Percentiles rank a stretch among this genome's conserved stretches.
phyloP scores from a whole-genome alignment of 192 early-diverging fungal genomes.

The Linnemannia zychae region DNA sequence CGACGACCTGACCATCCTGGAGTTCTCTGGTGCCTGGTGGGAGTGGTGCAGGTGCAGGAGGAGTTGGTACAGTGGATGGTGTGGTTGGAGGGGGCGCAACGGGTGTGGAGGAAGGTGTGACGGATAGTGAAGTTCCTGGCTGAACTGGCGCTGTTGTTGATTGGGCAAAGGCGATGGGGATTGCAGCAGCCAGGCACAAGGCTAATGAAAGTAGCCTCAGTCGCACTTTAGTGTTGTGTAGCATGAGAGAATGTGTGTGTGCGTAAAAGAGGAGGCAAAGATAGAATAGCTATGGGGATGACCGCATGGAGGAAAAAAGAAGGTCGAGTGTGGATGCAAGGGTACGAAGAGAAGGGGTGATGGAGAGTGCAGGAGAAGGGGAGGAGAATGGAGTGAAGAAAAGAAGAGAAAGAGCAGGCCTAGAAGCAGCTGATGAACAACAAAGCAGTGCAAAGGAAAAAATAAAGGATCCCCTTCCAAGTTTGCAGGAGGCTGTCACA shows the following conservation, averaged over 20 bases:
- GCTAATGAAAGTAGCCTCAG: not conserved
- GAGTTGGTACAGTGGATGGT: constrained; percentile 12
- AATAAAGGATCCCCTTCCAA: no score
- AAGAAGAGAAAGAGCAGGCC: not conserved
- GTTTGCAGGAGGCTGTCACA: no score
- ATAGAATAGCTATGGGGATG: no score
- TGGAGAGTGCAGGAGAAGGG: no score
- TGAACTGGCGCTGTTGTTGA: not conserved
- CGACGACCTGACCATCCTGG: constrained; percentile 39
- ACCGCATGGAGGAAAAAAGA: not conserved
- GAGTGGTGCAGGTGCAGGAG: constrained; percentile 22
- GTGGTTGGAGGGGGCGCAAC: not conserved
- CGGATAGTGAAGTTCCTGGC: not conserved
- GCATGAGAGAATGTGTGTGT: not conserved
- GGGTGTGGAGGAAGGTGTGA: not conserved
- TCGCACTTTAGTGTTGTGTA: constrained; percentile 12
- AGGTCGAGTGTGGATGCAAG: not conserved
- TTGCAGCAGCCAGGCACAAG: not conserved
- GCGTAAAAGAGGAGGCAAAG: not conserved
- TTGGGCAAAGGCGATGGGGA: not conserved
- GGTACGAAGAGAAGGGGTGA: not conserved
- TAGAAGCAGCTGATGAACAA: not conserved
- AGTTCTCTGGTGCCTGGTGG: constrained; percentile 51
- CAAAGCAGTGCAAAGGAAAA: no score
- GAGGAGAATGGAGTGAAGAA: not conserved